A percentile compares a stretch with the other conserved stretches of the same genome.
These are phyloP conservation scores for Apiospora pterosperma DNA, from an alignment of 2,329 filamentous ascomycete genomes.

Conservation along the genomic window DNA sequence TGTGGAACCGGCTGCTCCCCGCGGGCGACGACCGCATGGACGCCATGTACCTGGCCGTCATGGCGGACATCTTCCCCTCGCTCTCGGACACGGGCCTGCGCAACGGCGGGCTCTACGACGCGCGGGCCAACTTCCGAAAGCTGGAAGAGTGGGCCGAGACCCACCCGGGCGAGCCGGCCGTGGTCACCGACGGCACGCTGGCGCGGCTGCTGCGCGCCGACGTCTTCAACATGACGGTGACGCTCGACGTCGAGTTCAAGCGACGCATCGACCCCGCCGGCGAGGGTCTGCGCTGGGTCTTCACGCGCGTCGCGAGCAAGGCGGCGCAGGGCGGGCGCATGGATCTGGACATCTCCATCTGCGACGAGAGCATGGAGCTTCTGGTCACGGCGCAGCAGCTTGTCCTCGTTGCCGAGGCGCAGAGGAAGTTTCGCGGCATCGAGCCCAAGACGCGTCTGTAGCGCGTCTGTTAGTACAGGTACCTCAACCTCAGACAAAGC, in stretches of 20 bases:
- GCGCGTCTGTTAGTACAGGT: not conserved
- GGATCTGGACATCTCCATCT: slow-evolving; percentile 15
- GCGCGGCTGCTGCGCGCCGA: not conserved
- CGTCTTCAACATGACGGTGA: not conserved
- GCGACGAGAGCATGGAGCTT: slow-evolving; percentile 14
- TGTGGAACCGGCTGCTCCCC: not conserved
- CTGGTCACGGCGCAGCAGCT: slow-evolving; percentile 10
- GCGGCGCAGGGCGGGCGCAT: slow-evolving; percentile 15
- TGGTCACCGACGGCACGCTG: not conserved
- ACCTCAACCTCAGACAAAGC: too few species aligned
- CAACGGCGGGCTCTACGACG: not conserved
- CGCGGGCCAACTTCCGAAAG: not conserved
- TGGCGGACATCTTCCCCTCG: not conserved
- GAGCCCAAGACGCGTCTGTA: not conserved
- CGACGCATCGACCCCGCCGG: slow-evolving; percentile 5
- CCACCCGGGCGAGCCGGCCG: not conserved
- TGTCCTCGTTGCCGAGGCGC: slow-evolving; percentile 11
- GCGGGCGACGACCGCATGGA: not conserved
- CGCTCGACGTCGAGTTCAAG: slow-evolving; percentile 16
- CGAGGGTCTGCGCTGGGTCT: slow-evolving; percentile 11
- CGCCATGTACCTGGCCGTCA: not conserved
- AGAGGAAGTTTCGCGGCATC: slow-evolving; percentile 10
- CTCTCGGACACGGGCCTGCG: not conserved
- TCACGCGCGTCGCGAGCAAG: slow-evolving; percentile 11
- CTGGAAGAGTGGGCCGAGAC: not conserved